phyloP scores from a whole-genome alignment of 495 filamentous ascomycete species.

The Bombardia bombarda region DNA sequence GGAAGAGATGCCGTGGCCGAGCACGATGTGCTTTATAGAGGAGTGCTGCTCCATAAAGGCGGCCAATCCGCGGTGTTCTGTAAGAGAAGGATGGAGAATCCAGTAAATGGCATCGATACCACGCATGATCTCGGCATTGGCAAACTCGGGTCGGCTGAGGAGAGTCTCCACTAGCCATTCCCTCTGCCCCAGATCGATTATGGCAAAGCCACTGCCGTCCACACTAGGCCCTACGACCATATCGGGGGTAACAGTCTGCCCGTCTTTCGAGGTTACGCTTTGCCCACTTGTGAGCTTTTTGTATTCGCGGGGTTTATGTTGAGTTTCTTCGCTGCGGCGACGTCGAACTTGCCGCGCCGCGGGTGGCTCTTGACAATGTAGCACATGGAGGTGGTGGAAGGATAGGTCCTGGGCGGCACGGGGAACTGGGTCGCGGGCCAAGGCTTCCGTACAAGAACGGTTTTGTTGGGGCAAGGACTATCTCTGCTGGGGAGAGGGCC shows the following conservation, averaged over 20 bases:
- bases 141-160: conserved; percentile 67
- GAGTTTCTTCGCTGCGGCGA: conserved; percentile 49
- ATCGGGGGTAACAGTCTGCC: conserved; percentile 46
- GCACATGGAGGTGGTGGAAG: conserved; percentile 59
- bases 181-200: conserved; percentile 66
- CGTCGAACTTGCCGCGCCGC: conserved; percentile 71
- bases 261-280: conserved; percentile 44
- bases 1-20: conserved; percentile 60
- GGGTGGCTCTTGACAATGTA: conserved; percentile 75
- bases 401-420: conserved; percentile 56
- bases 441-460: conserved; percentile 66
- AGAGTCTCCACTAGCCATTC: conserved; percentile 63
- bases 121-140: conserved; percentile 51
- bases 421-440: conserved; percentile 70
- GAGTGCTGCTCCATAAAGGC: conserved; percentile 58
- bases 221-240: conserved; percentile 38
- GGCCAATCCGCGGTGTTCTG: conserved; percentile 48
- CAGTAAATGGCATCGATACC: conserved; percentile 67
- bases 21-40: conserved; percentile 63
- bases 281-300: conserved; percentile 41
- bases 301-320: conserved; percentile 51
- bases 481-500: conserved; percentile 52
- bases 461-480: conserved; percentile 51
- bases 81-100: conserved; percentile 67
- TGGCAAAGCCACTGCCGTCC: conserved; percentile 51